Conservation (phyloP, 139 green algal genomes). For the Chlamydomonas urium region DNA sequence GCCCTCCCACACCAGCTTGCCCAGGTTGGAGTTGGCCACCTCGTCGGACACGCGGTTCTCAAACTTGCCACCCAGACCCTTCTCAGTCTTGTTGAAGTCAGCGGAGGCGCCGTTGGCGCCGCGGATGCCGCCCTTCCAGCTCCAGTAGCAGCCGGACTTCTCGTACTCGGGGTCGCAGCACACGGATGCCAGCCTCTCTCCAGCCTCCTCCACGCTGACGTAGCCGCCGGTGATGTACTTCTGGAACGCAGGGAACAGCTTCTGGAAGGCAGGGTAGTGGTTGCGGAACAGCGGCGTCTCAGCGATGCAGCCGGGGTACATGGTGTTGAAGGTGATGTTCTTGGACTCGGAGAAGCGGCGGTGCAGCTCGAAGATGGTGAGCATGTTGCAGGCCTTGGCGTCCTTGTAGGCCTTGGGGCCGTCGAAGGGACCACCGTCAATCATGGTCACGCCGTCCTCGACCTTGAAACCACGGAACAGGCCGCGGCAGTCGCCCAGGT, state of each 20-base stretch:
- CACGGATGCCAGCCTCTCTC: conserved; percentile 63
- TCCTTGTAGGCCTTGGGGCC: conserved; percentile 98
- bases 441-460: conserved; percentile 63
- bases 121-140: conserved; percentile 35
- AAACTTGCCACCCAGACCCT: conserved; percentile 13
- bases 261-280: conserved; percentile 74
- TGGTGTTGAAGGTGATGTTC: conserved; percentile 78
- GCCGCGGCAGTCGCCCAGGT: conserved; percentile 84
- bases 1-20: conserved; percentile 10
- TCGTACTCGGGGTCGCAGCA: conserved; percentile 18
- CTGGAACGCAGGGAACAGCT: conserved; percentile 89
- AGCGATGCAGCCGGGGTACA: conserved; percentile 97
- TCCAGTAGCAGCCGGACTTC: conserved; percentile 69
- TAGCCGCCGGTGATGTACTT: conserved; percentile 96
- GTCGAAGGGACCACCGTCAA: conserved; percentile 84
- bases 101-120: background rate
- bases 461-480: conserved; percentile 43
- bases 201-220: conserved; percentile 85
- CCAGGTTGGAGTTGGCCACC: conserved; percentile 2
- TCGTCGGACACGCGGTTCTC: conserved; percentile 17
- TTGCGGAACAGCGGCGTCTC: conserved; percentile 91
- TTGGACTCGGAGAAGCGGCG: conserved; percentile 66
- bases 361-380: conserved; percentile 90
- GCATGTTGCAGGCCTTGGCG: conserved; percentile 96
- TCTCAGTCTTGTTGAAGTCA: conserved; percentile 9